Base-by-base conservation (phyloP, 2,329 filamentous ascomycete species). In the Phoma sp. region DNA sequence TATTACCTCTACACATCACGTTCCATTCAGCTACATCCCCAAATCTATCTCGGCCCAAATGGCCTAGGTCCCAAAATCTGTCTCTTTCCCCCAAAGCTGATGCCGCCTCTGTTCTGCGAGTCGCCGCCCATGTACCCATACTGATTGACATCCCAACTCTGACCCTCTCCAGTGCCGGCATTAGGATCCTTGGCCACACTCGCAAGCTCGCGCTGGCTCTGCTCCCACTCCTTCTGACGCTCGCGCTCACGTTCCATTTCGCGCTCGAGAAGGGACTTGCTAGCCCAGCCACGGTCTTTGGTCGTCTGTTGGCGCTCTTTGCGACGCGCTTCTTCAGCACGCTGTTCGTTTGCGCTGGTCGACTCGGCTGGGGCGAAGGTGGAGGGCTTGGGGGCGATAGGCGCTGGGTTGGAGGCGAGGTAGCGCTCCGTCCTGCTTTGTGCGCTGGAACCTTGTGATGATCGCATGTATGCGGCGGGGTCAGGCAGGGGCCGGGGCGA, bases 181-280 rank as follows among this genome's bases (percentile, higher is more conserved):
- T 83, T 81, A 1, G 76, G 74, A 14, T 82, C 78, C 30, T 79
- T 80, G 5, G 80, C 78, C 0, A 83, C 81, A 50, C 81, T 81
- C 22, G 84, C 83, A 14, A 85, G 83, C 60, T 84, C 85, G 66
- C 85, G 80, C 74, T 93, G 90, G 1, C 85, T 79, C 58, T 89
- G 85, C 72, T 95, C 90, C 90, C 90, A 93, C 71, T 93, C 89
- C 51, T 81, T 82, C 75, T 93, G 89, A 11, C 89, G 80, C 76
- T 91, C 85, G 7, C 89, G 81, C 74, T 93, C 89, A 70, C 88
- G 80, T 72, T 93, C 89, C 88, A 92, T 91, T 74, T 93, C 89
- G 25, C 88, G 84, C 75, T 92, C 89, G 1, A 92, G 82, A 8
- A 92, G 80, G 0, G 86, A 89, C 77, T 88, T 89, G 60, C 82